These are phyloP conservation scores for Lenwebbia sp. DNA, from an alignment of 345 rosid species.

Conservation along the genomic window DNA sequence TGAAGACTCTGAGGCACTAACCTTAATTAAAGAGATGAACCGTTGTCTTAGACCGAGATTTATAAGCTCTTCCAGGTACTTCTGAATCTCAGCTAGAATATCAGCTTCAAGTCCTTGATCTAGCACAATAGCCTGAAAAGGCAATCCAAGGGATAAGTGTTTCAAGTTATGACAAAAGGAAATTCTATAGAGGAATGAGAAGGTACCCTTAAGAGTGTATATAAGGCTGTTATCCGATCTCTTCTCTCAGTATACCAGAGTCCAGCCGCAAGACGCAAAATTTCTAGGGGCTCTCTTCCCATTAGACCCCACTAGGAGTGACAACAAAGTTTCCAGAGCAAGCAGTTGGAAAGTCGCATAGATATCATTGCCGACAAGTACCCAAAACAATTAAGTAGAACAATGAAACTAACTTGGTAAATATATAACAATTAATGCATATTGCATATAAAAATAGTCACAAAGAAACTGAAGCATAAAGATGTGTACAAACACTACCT, in stretches of 20 bases:
- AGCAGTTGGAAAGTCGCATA: background rate
- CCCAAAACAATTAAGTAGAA: background rate
- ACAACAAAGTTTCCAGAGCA: background rate
- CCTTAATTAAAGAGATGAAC: conserved; percentile 75
- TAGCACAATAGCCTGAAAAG: conserved; percentile 76
- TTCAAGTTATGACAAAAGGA: background rate
- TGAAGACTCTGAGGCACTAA: background rate
- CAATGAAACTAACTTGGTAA: background rate
- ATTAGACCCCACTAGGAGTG: conserved; percentile 61
- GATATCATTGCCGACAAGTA: background rate
- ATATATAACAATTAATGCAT: background rate
- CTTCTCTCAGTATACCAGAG: conserved; percentile 95
- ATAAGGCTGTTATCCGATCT: conserved; percentile 66
- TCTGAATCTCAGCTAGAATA: conserved; percentile 66
- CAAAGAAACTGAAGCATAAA: background rate
- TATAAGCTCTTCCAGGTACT: conserved; percentile 63
- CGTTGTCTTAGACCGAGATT: conserved; percentile 68
- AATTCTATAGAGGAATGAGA: background rate
- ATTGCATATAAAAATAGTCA: background rate
- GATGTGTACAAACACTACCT: conserved; percentile 25
- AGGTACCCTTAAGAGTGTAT: conserved; percentile 66
- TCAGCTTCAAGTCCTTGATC: conserved; percentile 78
- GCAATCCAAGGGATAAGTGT: background rate
- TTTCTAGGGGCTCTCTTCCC: conserved; percentile 77
- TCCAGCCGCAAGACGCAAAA: conserved; percentile 85